These are phyloP conservation scores for Microbotryum lychnidis-dioicae DNA, from an alignment of 1,284 basidiomycete genomes.

Conservation along the genomic window DNA sequence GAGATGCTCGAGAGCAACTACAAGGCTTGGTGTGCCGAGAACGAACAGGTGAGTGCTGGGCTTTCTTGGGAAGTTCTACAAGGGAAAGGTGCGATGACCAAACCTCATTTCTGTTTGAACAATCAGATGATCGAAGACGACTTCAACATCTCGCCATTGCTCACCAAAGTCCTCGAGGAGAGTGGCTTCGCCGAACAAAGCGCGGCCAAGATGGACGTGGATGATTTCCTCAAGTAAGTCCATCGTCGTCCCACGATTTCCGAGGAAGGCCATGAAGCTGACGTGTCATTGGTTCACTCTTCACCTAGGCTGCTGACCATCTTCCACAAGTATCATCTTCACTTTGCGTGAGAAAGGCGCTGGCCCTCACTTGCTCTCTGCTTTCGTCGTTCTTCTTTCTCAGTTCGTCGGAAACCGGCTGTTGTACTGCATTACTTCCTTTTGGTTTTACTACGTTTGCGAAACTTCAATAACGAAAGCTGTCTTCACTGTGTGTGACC, in stretches of 20 bases:
- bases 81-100: background rate
- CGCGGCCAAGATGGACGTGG: constrained; percentile 74
- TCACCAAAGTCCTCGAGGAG: constrained; percentile 66
- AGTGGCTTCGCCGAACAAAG: constrained; percentile 60
- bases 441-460: too few species aligned
- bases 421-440: too few species aligned
- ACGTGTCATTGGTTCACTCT: too few species aligned
- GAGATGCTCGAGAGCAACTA: constrained; percentile 92
- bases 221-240: constrained; percentile 66
- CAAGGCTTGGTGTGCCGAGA: constrained; percentile 84
- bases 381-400: too few species aligned
- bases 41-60: constrained; percentile 38
- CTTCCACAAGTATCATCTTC: constrained; percentile 73
- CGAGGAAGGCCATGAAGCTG: too few species aligned
- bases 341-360: constrained; percentile 53
- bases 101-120: background rate
- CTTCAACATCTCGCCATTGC: constrained; percentile 59
- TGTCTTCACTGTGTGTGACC: background rate
- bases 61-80: background rate
- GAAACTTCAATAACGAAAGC: too few species aligned
- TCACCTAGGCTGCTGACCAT: constrained; percentile 54
- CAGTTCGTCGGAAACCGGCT: too few species aligned
- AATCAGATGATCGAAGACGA: constrained; percentile 62
- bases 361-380: too few species aligned
- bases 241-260: background rate